phyloP scores from a whole-genome alignment of 75 land plant genomes.

The Cryptomeria japonica region DNA sequence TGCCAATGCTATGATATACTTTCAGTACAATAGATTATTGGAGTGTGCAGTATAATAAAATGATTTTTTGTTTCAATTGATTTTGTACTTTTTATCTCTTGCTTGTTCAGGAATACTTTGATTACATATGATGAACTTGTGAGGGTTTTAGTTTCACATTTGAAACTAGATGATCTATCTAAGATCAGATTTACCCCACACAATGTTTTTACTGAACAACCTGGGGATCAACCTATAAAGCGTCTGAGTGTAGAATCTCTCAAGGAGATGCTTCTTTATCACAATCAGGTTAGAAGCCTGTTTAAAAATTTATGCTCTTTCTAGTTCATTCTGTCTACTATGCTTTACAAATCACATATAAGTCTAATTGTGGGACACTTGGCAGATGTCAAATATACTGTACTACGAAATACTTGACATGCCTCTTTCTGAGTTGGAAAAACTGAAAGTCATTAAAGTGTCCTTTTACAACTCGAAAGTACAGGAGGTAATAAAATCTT shows the following conservation, averaged over 20 bases:
- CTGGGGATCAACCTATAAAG: background rate
- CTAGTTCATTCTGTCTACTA: background rate
- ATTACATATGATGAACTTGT: background rate
- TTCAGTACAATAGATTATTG: background rate
- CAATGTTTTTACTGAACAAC: background rate
- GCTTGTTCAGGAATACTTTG: background rate
- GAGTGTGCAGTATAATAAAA: background rate
- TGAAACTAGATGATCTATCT: background rate
- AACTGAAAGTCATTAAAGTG: background rate
- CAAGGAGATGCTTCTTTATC: background rate
- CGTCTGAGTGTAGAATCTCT: background rate
- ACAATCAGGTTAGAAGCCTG: background rate
- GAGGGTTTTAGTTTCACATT: background rate
- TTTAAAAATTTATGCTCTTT: background rate
- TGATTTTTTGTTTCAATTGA: background rate
- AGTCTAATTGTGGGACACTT: background rate
- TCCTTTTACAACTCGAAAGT: slow-evolving; percentile 5
- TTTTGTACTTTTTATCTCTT: background rate
- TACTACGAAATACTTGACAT: slow-evolving; percentile 20
- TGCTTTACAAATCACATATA: background rate
- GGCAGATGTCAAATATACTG: slow-evolving; percentile 23
- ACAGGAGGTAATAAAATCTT: background rate
- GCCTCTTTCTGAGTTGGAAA: slow-evolving; percentile 12
- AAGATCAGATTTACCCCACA: slow-evolving; percentile 4
- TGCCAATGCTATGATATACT: background rate